Base-by-base conservation (phyloP, 2,329 filamentous ascomycete species). In the Colletotrichum sp. region DNA sequence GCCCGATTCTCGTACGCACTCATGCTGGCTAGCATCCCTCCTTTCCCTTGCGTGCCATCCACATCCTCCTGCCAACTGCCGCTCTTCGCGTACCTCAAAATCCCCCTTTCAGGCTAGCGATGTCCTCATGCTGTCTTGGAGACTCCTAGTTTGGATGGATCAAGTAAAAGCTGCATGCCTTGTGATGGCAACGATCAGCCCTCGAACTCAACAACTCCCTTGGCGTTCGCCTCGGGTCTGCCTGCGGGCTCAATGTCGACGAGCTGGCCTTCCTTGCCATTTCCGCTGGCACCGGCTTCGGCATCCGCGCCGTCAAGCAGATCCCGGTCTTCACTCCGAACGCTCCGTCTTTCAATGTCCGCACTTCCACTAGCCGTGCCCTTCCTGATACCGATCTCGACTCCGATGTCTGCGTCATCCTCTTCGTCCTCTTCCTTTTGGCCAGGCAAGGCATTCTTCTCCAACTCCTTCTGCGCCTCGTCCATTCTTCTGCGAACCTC, bases 401-500 rank as follows among this genome's bases (percentile, higher is more conserved):
- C 84, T 27, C 86, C 87, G 43, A 87, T 77, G 66, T 88, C 88
- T 65, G 92, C 90, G 27, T 91, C 91, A 15, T 94, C 93, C 5
- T 94, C 93, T 5, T 94, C 94, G 0, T 93, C 93, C 0, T 94
- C 93, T 0, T 95, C 91, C 84, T 77, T 88, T 80, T 93, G 88
- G 60, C 90, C 86, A 3, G 90, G 90, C n/a, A 93, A 85, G 1
- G 93, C 94, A 76, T 96, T 96, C 84, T 93, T 94, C 85, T 98
- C 96, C 78, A 98, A 87, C 82, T 98, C 96, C 79, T 93, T 93
- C 84, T 98, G 96, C 5, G 96, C 96, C 83, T 99, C 97, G 77
- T 99, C 96, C 94, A 98, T 98, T 60, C 96, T 91, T 80, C 96
- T 92, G 78, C 94, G 91, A 67, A 99, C 96, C 84, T 99, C 97